Evolutionary conservation across 202 grass and related monocot species (phyloP).

Genomic region (Schoenoplectus triqueter): DNA sequence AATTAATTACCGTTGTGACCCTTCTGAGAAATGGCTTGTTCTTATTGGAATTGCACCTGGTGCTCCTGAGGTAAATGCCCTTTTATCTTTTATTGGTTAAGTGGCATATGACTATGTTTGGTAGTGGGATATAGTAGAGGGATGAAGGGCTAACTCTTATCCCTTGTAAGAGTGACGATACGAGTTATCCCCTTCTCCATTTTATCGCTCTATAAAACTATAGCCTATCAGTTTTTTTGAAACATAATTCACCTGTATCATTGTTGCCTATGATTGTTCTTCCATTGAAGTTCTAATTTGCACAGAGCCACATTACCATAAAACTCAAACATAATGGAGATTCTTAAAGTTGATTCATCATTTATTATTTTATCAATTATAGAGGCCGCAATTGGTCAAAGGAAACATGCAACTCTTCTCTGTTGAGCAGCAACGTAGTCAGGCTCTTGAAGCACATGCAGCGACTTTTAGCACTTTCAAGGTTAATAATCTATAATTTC

Average conservation of each 20-base stretch:
- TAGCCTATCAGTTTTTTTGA: background rate
- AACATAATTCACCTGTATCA: background rate
- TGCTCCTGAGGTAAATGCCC: slow-evolving; percentile 66
- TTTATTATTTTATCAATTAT: slow-evolving; percentile 35
- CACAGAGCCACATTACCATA: too few species aligned
- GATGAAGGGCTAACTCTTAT: slow-evolving; percentile 2
- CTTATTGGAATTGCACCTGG: slow-evolving; percentile 98
- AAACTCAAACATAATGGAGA: background rate
- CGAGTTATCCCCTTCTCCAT: background rate
- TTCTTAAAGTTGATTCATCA: background rate
- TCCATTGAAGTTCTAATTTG: slow-evolving; percentile 10
- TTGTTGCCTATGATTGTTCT: slow-evolving; percentile 7
- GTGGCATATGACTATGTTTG: background rate
- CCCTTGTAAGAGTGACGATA: background rate
- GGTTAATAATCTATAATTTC: slow-evolving; percentile 40
- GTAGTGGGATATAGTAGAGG: slow-evolving; percentile 10
- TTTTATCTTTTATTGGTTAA: slow-evolving; percentile 21
- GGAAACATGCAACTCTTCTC: slow-evolving; percentile 98
- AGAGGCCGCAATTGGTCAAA: slow-evolving; percentile 93
- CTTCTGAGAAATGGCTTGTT: slow-evolving; percentile 88
- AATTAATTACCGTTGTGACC: slow-evolving; percentile 90
- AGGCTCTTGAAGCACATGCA: slow-evolving; percentile 95
- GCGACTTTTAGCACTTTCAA: slow-evolving; percentile 86
- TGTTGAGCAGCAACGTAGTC: slow-evolving; percentile 88
- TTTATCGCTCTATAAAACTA: slow-evolving; percentile 7